Evolutionary conservation across 129 eudicot species (phyloP), one percentile per base, ranked within the genome.

Genomic region (Oenanthe sinensis): DNA sequence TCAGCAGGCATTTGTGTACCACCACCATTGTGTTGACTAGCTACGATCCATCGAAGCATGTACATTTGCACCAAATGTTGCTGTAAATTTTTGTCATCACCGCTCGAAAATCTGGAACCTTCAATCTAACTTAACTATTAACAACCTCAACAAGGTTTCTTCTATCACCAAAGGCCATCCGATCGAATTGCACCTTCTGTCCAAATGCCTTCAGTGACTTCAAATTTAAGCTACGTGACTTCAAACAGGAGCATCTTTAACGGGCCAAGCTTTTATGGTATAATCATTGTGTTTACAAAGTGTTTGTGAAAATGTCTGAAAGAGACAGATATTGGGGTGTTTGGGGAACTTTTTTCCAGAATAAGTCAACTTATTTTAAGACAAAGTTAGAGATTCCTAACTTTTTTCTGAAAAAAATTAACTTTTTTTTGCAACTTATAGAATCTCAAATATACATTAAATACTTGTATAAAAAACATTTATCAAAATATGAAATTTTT

Each of bases 261-360:
- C 5, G 97, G 98, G 11, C 98, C 98, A 22, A 93, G 95, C 85
- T 89, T 97, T 86, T 93, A 97, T 8, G 98, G 98, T 80, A 93
- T 93, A 77, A 93, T 93, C 77, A 33, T 33, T 33, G 42, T 3
- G 42, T 39, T 39, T 3, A 39, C 42, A 39, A 39, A 5, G 42
- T 39, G 42, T 39, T 39, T 39, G 2, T 39, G 42, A 39, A 39
- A 39, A 39, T 39, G 42, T 5, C 42, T 39, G 42, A 39, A 39
- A 39, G 42, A 39, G 42, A 39, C 1, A 33, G 36, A 33, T 33
- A 33, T 33, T 33, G n/a, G n/a, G n/a, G n/a, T n/a, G n/a, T n/a
- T n/a, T n/a, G n/a, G n/a, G n/a, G n/a, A n/a, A n/a, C n/a, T n/a
- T n/a, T n/a, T n/a, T n/a, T n/a, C n/a, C n/a, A n/a, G n/a, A n/a